phyloP scores from a whole-genome alignment of 345 rosid genomes.

The Dimocarpus longan region DNA sequence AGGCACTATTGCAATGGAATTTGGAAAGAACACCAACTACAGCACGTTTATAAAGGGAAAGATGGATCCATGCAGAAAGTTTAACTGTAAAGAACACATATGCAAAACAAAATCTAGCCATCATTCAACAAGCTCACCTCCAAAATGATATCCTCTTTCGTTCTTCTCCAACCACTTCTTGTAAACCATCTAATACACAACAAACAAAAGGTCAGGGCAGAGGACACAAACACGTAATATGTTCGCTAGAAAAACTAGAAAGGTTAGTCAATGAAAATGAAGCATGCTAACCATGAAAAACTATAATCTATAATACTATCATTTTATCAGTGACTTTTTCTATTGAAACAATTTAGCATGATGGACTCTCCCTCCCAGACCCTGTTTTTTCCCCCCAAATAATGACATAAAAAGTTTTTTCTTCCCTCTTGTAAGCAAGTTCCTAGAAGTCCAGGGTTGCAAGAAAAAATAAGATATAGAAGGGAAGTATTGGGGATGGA shows the following conservation, averaged over 20 bases:
- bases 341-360: background rate
- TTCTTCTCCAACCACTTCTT: slow-evolving; percentile 84
- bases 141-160: slow-evolving; percentile 73
- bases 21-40: background rate
- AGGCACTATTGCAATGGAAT: background rate
- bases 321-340: background rate
- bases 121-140: slow-evolving; percentile 51
- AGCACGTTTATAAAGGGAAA: background rate
- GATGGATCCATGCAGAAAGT: background rate
- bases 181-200: slow-evolving; percentile 74
- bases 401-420: background rate
- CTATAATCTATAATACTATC: background rate
- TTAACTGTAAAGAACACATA: background rate
- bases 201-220: slow-evolving; percentile 15
- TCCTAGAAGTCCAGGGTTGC: background rate
- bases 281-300: background rate
- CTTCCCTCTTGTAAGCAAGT: background rate
- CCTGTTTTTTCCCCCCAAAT: background rate
- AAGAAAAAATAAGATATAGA: background rate
- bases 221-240: slow-evolving; percentile 5
- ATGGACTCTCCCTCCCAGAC: background rate
- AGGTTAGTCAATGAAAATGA: background rate
- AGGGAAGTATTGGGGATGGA: background rate
- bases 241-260: slow-evolving; percentile 3
- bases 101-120: slow-evolving; percentile 4